Base-by-base conservation (phyloP, 305 asterid species). In the Fraxinus velutina region DNA sequence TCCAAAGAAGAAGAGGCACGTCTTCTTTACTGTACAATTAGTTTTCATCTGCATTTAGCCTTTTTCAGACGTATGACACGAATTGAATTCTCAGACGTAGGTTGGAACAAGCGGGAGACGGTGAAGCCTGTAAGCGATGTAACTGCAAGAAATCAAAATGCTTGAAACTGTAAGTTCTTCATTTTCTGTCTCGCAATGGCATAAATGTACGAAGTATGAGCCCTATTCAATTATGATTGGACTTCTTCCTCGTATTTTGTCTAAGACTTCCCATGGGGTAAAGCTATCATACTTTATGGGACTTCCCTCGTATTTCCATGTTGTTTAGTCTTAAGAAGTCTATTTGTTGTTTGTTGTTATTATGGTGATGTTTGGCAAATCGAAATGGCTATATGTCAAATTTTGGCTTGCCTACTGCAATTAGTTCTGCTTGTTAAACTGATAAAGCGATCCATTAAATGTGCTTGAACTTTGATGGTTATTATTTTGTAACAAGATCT, bases 91-190 rank as follows among this genome's bases (percentile, higher is more conserved):
- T 36, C 88, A 96, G 99, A 87, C 93, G 93, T 62, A 90, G 84
- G 84, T 77, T 83, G 47, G 98, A 95, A 60, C 85, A 82, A 80
- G 76, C 80, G 19, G 92, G 86, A 37, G 99, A 96, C 30, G 90
- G 89, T 2, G 98, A 86, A 52, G 37, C 93, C 2, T 96, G 99
- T 77, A 96, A 96, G 88, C 90, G 99, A 73, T 96, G 99, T 77
- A 96, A 93, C 88, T 96, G 99, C 90, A 96, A 94, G 91, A 93
- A 93, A 84, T 93, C 98, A 34, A 96, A 94, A 86, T 96, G 99
- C 92, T 90, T 96, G 82, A 96, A 96, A 83, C 98, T 96, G 99
- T 96, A 89, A 92, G 97, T 82, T 39, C 74, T 44, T 27, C 73
- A 36, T 44, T 13, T 76, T 36, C 8, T 15, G n/a, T 8, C 72